Percentiles rank a stretch among this genome's conserved stretches.
phyloP scores from a whole-genome alignment of 2,329 filamentous ascomycete genomes.

The Pyrenochaeta sp. region DNA sequence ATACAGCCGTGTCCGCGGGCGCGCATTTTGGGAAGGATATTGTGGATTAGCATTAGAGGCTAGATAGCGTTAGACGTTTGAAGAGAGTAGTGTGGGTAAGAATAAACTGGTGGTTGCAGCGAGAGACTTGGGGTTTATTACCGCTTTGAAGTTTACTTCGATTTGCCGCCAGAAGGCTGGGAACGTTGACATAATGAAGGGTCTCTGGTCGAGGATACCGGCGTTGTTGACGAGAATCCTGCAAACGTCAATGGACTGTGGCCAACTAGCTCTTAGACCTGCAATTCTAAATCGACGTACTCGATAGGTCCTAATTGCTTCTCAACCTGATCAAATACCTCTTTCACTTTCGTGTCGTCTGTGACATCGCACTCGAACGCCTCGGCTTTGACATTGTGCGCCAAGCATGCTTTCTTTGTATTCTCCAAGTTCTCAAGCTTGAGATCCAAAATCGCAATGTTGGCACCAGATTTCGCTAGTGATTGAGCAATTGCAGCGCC shows the following conservation, averaged over 20 bases:
- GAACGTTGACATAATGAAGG: slow-evolving; percentile 38
- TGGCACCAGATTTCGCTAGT: slow-evolving; percentile 37
- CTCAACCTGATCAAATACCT: slow-evolving; percentile 26
- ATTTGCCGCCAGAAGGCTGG: slow-evolving; percentile 40
- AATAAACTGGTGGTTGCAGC: too few relatives aligned
- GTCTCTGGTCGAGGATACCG: slow-evolving; percentile 36
- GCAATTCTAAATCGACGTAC: slow-evolving; percentile 4
- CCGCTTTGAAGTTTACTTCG: slow-evolving; percentile 44
- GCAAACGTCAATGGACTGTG: not conserved
- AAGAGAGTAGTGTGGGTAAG: too few relatives aligned
- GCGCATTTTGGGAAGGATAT: slow-evolving; percentile 32
- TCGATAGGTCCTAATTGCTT: slow-evolving; percentile 34
- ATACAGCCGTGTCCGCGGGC: slow-evolving; percentile 39
- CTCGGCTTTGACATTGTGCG: slow-evolving; percentile 28
- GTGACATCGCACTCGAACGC: slow-evolving; percentile 37
- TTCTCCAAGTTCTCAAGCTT: slow-evolving; percentile 22
- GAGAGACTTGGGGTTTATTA: not conserved
- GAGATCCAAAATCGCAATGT: slow-evolving; percentile 38
- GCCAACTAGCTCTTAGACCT: not conserved
- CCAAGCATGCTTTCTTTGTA: slow-evolving; percentile 34
- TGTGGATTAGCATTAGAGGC: slow-evolving; percentile 39
- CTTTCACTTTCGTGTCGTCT: slow-evolving; percentile 17
- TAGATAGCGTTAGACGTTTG: not conserved
- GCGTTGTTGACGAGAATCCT: slow-evolving; percentile 40
- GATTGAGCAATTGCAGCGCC: slow-evolving; percentile 39